Conservation (phyloP, 805 yeast genomes). For the Torulaspora indica region DNA sequence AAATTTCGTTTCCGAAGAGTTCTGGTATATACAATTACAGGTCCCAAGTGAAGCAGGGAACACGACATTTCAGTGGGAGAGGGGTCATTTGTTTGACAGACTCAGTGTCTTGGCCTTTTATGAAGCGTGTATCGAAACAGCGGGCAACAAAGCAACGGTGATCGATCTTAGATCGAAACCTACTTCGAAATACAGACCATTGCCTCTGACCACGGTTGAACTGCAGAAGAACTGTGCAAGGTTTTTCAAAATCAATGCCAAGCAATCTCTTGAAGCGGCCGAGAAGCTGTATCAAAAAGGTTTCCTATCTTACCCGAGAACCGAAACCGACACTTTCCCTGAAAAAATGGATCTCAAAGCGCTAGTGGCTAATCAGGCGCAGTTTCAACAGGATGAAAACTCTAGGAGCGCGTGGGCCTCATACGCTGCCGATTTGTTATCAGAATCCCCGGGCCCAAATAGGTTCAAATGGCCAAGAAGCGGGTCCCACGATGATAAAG, state of each 20-base stretch:
- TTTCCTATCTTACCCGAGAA: constrained; percentile 89
- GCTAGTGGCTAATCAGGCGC: constrained; percentile 56
- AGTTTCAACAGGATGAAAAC: constrained; percentile 23
- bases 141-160: constrained; percentile 48
- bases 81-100: constrained; percentile 69
- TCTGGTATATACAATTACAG: constrained; percentile 67
- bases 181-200: constrained; percentile 72
- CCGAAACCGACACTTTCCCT: constrained; percentile 91
- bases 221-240: constrained; percentile 81
- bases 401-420: constrained; percentile 79
- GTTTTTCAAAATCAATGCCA: constrained; percentile 71
- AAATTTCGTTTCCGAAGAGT: constrained; percentile 67
- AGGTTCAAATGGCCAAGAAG: constrained; percentile 63
- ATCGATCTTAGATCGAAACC: constrained; percentile 52
- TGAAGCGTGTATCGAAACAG: constrained; percentile 54
- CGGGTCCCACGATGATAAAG: constrained; percentile 86
- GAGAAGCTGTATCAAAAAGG: constrained; percentile 84
- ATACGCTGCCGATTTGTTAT: constrained; percentile 49
- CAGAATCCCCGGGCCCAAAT: constrained; percentile 37
- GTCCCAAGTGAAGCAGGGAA: constrained; percentile 39
- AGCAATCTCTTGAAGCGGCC: constrained; percentile 69
- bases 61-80: constrained; percentile 61
- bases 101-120: constrained; percentile 58
- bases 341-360: constrained; percentile 61
- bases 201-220: constrained; percentile 92